Evolutionary conservation across 768 basidiomycete genomes (phyloP), one percentile per base, ranked within the genome.

Genomic region (Rhodotorula toruloides): DNA sequence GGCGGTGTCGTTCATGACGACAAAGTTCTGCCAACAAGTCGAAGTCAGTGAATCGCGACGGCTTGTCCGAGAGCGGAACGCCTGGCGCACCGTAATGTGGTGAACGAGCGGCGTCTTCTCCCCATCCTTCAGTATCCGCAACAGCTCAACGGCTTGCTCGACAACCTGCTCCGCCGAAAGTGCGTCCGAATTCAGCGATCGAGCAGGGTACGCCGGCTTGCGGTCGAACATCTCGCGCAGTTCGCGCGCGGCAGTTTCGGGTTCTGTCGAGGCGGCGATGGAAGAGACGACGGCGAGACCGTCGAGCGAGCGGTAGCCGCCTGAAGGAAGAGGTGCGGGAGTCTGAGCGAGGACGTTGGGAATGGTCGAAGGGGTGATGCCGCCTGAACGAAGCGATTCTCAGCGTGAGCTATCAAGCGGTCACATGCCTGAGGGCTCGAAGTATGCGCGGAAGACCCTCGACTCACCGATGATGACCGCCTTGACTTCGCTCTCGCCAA

Each of bases 231-330:
- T 77, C 34, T 21, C 36, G 16, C 48, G 21, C 22, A 67, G 68
- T 52, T 58, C 54, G 25, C 31, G 44, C 4, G 72, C 59, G 3
- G 68, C 68, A 4, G 37, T 16, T 79, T 76, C 13, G 69, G 67
- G 44, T 76, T 76, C 69, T 77, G 65, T 40, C 0, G 89, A 87
- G 6, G 85, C 82, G 12, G 89, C 82, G 63, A 97, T 90, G 50
- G 91, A 90, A 29, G 90, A 91, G 46, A 96, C 87, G 56, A 96
- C 84, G 17, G 93, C 93, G 34, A 96, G 81, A 0, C 93, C 93
- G 63, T 90, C 86, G 22, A 94, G 79, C 2, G 80, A 59, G 61
- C 82, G 84, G 48, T 69, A 73, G 16, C 39, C 44, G 31, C 58
- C 64, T 0, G 43, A 31, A 2, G 55, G 21, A 27, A 65, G 58